Evolutionary conservation across 306 rosid species (phyloP).

Genomic region (Delonix regia): DNA sequence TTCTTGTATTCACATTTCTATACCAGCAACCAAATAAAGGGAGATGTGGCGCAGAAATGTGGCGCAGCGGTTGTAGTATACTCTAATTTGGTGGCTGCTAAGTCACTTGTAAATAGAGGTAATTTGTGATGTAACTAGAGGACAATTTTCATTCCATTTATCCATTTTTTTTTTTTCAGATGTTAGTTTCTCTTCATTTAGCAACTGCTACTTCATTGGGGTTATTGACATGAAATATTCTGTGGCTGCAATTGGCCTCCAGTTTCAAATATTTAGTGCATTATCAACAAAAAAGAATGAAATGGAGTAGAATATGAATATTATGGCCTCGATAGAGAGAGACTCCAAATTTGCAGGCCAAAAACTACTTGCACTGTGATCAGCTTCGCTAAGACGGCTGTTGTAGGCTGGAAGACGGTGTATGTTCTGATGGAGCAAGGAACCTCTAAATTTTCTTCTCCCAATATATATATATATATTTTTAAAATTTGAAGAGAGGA

Average conservation of each 20-base stretch:
- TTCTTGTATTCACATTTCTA: slow-evolving; percentile 46
- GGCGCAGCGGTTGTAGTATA: slow-evolving; percentile 52
- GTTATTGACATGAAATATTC: slow-evolving; percentile 29
- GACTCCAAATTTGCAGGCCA: no score
- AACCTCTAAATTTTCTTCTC: no score
- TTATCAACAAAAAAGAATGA: not conserved
- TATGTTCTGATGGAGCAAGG: no score
- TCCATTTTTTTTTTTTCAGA: slow-evolving; percentile 48
- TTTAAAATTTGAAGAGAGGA: no score
- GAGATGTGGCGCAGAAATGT: slow-evolving; percentile 29
- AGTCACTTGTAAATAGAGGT: slow-evolving; percentile 77
- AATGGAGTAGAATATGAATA: no score
- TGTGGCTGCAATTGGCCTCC: slow-evolving; percentile 46
- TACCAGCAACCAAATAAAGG: slow-evolving; percentile 56
- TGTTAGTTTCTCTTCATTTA: not conserved
- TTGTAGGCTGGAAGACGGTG: no score
- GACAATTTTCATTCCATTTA: slow-evolving; percentile 60
- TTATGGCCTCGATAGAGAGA: not conserved
- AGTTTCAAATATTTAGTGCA: not conserved
- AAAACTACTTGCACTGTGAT: no score
- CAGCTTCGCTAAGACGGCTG: no score
- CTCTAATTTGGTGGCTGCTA: slow-evolving; percentile 55
- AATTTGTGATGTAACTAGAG: slow-evolving; percentile 55
- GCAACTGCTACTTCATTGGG: slow-evolving; percentile 25
- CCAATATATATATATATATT: no score